Evolutionary conservation across 345 rosid genomes (phyloP), one percentile per base, ranked within the genome.

Genomic region (Rhodomyrtus tomentosa): DNA sequence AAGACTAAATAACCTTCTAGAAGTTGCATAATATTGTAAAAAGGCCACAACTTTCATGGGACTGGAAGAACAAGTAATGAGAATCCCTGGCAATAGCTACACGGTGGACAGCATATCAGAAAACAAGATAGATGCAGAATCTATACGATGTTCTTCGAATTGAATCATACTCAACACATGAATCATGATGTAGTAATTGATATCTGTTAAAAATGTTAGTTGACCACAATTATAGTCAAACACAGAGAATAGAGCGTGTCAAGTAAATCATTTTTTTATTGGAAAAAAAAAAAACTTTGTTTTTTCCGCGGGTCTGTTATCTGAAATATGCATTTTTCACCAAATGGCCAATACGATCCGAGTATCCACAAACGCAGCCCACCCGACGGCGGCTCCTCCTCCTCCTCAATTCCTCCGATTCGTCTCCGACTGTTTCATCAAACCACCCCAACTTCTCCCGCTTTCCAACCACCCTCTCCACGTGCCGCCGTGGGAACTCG

Each of bases 401-500:
- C 21, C 27, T 79, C 53, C 50, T 79, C 14, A 24, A 51, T 7
- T 85, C 2, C 91, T 91, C 45, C 81, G 48, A 85, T 79, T 58
- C 18, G 82, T 93, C 56, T 93, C 96, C 2, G 87, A 94, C 72
- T 90, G 92, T 84, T 91, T 92, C 83, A 81, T 95, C 3, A 83
- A 89, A 84, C 96, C 98, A 20, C 82, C 88, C 24, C 51, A 50
- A 21, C 36, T 85, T 42, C 40, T 87, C 10, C 87, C 91, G 36
- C 91, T 87, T 82, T 87, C 89, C 59, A 89, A 86, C 49, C 82
- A 88, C 51, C 95, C 94, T 6, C 86, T 50, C 74, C 86, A 93
- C 84, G 80, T 95, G 83, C 81, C 91, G 2, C 88, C 94, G 52
- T 94, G 95, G 93, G 98, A 95, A 88, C 93, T 92, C 7, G 86